Base-by-base conservation (phyloP, 75 land plant species). In the Picea sitchensis region DNA sequence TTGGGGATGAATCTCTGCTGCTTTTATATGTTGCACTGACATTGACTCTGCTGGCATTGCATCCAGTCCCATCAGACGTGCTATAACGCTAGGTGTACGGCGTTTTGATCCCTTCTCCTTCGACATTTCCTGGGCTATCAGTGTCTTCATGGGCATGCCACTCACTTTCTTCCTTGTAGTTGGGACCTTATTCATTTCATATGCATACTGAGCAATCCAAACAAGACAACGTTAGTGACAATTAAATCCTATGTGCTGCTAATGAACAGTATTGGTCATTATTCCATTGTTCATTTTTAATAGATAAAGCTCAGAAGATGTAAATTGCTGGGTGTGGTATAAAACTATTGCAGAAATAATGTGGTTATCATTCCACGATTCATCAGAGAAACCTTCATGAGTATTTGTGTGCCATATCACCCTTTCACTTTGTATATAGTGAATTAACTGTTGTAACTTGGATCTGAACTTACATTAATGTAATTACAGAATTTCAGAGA, bases 51-150 rank as follows among this genome's bases (percentile, higher is more conserved):
- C 73, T 38, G 98, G 92, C 65, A 95, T 68, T 20, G 77, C 56
- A 61, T 95, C 96, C 82, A 97, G 79, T 5, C 99, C 99, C 99
- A 97, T 97, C 32, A 97, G 83, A 60, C 98, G 94, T 2, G 99
- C 99, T 47, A 97, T 93, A 59, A 97, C 91, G 79, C 89, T 91
- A n/a, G 98, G 98, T 18, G 84, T 75, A 69, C 85, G 82, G 1
- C 87, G 85, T 72, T 79, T 91, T 36, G 79, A 61, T 36, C 79
- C 87, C 71, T 79, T 47, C 78, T 74, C 73, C 79, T 84, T 84
- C 18, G 82, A 82, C 23, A 88, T 84, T 54, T 93, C 93, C 30
- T 84, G 83, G 47, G 81, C 83, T 61, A 91, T 93, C 80, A 91
- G 65, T 57, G 82, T 86, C 86, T 93, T 93, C 83, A 93, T 93